Percentiles rank a stretch among this genome's conserved stretches.
Conservation (phyloP, 2,329 filamentous ascomycete species). For the Cadophora malorum region DNA sequence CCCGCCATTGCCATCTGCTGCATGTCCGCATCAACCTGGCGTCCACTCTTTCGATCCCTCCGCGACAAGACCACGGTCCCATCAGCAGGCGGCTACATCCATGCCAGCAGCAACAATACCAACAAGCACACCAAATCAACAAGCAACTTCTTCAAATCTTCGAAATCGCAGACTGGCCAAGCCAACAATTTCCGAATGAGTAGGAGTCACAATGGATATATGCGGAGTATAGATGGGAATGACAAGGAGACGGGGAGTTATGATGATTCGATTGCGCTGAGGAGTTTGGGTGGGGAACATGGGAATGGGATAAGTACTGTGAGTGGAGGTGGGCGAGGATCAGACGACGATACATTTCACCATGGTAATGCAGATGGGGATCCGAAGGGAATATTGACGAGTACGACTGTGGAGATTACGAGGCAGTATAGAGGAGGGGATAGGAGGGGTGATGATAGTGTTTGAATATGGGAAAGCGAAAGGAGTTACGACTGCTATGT, state of each 20-base stretch:
- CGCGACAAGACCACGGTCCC: constrained; percentile 10
- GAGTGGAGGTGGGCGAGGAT: not conserved
- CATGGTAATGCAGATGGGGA: not conserved
- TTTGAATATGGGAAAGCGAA: not conserved
- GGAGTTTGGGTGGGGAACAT: not conserved
- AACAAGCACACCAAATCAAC: not conserved
- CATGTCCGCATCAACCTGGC: constrained; percentile 27
- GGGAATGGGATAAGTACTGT: not conserved
- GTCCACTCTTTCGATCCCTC: constrained; percentile 30
- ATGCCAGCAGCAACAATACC: not conserved
- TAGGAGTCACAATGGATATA: constrained; percentile 16
- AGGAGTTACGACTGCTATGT: not conserved
- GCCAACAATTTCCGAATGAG: not conserved
- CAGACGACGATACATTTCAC: not conserved
- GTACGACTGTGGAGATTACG: constrained; percentile 21
- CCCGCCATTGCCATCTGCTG: constrained; percentile 34
- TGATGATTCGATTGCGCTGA: constrained; percentile 15
- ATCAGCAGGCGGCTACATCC: not conserved
- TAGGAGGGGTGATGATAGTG: constrained; percentile 1
- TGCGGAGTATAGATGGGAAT: not conserved
- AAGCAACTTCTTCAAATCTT: constrained; percentile 6
- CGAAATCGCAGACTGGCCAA: not conserved
- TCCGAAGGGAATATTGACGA: constrained; percentile 19
- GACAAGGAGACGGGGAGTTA: constrained; percentile 14
- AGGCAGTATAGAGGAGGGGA: constrained; percentile 7